Evolutionary conservation across 2,329 filamentous ascomycete genomes (phyloP).

Genomic region (Fonsecaea erecta): DNA sequence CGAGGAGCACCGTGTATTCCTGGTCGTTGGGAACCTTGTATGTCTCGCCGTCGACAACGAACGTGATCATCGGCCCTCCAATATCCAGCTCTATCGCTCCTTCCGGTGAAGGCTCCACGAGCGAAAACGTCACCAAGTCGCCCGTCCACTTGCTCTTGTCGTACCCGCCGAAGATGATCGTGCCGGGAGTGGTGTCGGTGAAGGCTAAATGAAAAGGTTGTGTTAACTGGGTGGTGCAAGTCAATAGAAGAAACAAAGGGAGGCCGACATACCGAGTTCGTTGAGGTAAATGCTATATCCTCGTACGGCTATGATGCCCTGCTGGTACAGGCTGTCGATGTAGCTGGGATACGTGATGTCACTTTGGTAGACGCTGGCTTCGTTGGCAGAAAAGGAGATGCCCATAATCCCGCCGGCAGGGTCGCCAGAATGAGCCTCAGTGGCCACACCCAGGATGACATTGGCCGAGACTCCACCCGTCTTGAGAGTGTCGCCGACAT

Average conservation of each 20-base stretch:
- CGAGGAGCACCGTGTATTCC: slow-evolving; percentile 10
- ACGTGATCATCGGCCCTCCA: not conserved
- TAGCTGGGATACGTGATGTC: slow-evolving; percentile 1
- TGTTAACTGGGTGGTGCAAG: not conserved
- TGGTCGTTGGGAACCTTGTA: not conserved
- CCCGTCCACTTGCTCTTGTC: slow-evolving; percentile 68
- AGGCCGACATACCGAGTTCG: not conserved
- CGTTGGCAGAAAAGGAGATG: slow-evolving; percentile 3
- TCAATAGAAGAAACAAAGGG: not conserved
- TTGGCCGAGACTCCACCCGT: slow-evolving; percentile 5
- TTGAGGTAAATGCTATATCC: slow-evolving; percentile 11
- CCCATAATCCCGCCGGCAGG: slow-evolving; percentile 47
- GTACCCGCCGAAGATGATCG: slow-evolving; percentile 74
- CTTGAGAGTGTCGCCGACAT: not conserved
- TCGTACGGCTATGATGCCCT: slow-evolving; percentile 1
- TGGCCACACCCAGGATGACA: slow-evolving; percentile 9
- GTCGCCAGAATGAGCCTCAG: not conserved
- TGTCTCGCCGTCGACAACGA: not conserved
- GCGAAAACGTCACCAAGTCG: slow-evolving; percentile 51
- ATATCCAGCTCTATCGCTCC: slow-evolving; percentile 6
- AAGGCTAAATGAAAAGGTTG: not conserved
- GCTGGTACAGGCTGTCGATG: slow-evolving; percentile 3
- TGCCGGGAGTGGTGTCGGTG: slow-evolving; percentile 38
- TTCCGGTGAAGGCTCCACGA: not conserved
- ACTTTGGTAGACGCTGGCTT: slow-evolving; percentile 54